Percentiles rank a stretch among this genome's conserved stretches.
phyloP scores from a whole-genome alignment of 2,329 filamentous ascomycete species.

The Arthrobotrys sphaeroides region DNA sequence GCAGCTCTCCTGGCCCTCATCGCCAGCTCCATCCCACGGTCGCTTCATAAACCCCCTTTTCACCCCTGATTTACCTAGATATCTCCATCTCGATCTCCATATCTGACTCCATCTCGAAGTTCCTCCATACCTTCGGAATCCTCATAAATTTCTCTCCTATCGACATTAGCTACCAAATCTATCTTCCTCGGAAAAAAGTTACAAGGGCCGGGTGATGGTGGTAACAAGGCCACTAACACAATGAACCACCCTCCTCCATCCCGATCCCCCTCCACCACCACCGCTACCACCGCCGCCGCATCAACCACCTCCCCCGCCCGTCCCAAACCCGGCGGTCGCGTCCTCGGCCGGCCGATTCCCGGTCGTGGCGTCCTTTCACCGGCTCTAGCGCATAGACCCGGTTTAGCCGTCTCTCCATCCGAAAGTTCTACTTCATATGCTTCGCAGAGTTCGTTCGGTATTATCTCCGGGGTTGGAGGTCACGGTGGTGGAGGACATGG shows the following conservation, averaged over 20 bases:
- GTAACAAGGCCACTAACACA: constrained; percentile 18
- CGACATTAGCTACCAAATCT: neutral
- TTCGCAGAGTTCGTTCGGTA: constrained; percentile 50
- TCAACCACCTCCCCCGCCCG: constrained; percentile 23
- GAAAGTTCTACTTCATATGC: constrained; percentile 47
- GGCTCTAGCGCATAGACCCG: constrained; percentile 37
- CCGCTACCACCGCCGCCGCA: constrained; percentile 24
- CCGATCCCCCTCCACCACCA: constrained; percentile 28
- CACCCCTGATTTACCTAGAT: neutral
- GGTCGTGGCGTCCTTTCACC: constrained; percentile 29
- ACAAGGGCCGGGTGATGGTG: constrained; percentile 44
- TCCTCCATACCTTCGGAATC: neutral
- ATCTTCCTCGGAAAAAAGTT: no score
- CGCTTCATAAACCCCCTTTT: constrained; percentile 13
- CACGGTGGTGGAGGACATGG: constrained; percentile 31
- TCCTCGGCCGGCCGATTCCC: constrained; percentile 42
- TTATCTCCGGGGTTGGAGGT: constrained; percentile 31
- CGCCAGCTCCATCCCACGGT: constrained; percentile 11
- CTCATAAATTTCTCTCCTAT: neutral
- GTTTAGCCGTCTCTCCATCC: constrained; percentile 44
- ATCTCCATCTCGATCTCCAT: neutral
- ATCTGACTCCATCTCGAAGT: neutral
- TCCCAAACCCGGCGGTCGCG: constrained; percentile 44
- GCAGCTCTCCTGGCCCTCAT: constrained; percentile 3
- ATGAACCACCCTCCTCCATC: constrained; percentile 39